Percentiles rank a stretch among this genome's conserved stretches.
Evolutionary conservation across 495 filamentous ascomycete genomes (phyloP).

Genomic region (Annulohypoxylon stygium): DNA sequence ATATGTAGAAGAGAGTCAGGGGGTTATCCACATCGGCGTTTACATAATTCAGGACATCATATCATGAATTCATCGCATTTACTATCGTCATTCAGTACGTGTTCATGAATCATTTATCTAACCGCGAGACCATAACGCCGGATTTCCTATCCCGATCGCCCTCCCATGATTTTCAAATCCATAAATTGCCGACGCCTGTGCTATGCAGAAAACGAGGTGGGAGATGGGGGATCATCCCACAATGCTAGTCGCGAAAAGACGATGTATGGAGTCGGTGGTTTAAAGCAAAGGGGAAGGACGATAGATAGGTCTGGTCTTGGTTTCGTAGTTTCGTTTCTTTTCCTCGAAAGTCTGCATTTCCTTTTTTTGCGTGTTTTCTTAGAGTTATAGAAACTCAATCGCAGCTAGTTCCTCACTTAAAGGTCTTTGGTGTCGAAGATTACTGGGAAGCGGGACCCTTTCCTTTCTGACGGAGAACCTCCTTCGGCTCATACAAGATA

Average conservation of each 20-base stretch:
- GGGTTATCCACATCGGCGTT: not conserved
- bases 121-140: not conserved
- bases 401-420: not conserved
- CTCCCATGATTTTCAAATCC: not conserved
- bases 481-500: not conserved
- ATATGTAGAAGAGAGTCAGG: not conserved
- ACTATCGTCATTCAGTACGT: not conserved
- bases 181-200: not conserved
- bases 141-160: not conserved
- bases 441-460: not conserved
- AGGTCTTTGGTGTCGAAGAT: not conserved
- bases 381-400: not conserved
- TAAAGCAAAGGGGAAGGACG: not conserved
- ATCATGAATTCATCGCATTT: not conserved
- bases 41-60: constrained; percentile 14
- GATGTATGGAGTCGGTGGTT: not conserved
- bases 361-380: too few species aligned
- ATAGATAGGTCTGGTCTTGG: not conserved
- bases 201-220: not conserved
- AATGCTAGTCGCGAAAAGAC: not conserved
- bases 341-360: too few species aligned
- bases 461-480: not conserved
- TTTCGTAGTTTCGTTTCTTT: too few species aligned
- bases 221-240: not conserved
- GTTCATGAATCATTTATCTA: not conserved